Evolutionary conservation across 2,329 filamentous ascomycete genomes (phyloP).

Genomic region (Neofusicoccum parvum): DNA sequence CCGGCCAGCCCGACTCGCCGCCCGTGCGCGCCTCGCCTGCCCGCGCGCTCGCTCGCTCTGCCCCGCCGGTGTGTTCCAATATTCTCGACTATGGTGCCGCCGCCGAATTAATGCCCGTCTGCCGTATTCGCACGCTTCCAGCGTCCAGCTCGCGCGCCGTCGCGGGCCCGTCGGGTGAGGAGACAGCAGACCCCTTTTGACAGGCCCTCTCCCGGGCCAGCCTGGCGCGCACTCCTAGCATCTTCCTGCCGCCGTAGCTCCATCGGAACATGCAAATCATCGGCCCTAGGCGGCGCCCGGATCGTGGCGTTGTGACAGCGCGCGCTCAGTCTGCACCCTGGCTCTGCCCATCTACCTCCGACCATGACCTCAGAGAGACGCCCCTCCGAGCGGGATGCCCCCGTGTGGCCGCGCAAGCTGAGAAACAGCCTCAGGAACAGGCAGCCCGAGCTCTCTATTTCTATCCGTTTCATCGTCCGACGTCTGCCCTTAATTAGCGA

Average conservation of each 20-base stretch:
- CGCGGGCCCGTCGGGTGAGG: not conserved
- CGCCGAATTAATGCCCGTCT: no score
- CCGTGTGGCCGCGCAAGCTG: slow-evolving; percentile 7
- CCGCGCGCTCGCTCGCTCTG: no score
- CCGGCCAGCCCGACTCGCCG: not conserved
- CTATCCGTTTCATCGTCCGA: not conserved
- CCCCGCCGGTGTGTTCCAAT: no score
- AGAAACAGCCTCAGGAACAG: not conserved
- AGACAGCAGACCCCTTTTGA: not conserved
- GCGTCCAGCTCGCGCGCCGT: no score
- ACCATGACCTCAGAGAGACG: not conserved
- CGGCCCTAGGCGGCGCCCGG: not conserved
- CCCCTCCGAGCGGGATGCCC: not conserved
- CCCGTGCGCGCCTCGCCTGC: not conserved
- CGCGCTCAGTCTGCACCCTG: not conserved
- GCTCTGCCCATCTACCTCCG: not conserved
- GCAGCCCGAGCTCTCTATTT: not conserved
- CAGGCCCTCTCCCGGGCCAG: not conserved
- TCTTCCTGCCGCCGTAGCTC: not conserved
- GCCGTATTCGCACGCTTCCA: no score
- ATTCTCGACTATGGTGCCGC: no score
- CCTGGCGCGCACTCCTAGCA: not conserved
- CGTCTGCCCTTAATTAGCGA: not conserved
- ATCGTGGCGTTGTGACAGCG: not conserved
- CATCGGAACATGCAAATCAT: slow-evolving; percentile 7